Conservation (phyloP, 768 basidiomycete species). For the Pleurotus citrinopileatus region DNA sequence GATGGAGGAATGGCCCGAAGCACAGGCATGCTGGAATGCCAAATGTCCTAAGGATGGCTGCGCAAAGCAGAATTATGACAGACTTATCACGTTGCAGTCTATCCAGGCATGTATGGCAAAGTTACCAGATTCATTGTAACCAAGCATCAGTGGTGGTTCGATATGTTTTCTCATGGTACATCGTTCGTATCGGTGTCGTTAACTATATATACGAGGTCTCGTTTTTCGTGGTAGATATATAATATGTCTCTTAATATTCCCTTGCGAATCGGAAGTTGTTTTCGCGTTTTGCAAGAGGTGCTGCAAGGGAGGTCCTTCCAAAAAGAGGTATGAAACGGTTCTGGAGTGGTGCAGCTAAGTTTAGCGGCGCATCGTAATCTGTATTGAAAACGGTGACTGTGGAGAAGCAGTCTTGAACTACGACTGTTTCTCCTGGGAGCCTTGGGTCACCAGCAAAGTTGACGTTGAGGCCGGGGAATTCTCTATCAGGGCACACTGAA, state of each 20-base stretch:
- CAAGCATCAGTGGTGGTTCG: background rate
- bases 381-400: constrained; percentile 25
- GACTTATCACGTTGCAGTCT: constrained; percentile 16
- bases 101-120: constrained; percentile 3
- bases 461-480: constrained; percentile 20
- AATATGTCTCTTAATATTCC: background rate
- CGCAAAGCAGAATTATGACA: constrained; percentile 31
- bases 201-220: background rate
- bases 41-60: constrained; percentile 27
- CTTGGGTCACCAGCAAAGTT: constrained; percentile 19
- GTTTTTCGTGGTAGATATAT: background rate
- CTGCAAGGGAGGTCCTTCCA: constrained; percentile 9
- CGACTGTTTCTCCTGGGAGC: constrained; percentile 26
- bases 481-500: constrained; percentile 10
- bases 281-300: background rate
- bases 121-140: constrained; percentile 6
- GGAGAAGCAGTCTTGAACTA: constrained; percentile 21
- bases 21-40: constrained; percentile 36
- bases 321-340: constrained; percentile 16
- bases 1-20: constrained; percentile 43
- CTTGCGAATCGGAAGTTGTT: background rate
- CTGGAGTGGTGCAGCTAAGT: constrained; percentile 20
- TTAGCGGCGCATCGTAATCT: constrained; percentile 27
- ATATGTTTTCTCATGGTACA: background rate
- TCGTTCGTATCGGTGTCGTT: background rate